A percentile compares a stretch with the other conserved stretches of the same genome.
Evolutionary conservation across 192 early-diverging fungal species (phyloP).

Genomic region (Coemansia sp.): DNA sequence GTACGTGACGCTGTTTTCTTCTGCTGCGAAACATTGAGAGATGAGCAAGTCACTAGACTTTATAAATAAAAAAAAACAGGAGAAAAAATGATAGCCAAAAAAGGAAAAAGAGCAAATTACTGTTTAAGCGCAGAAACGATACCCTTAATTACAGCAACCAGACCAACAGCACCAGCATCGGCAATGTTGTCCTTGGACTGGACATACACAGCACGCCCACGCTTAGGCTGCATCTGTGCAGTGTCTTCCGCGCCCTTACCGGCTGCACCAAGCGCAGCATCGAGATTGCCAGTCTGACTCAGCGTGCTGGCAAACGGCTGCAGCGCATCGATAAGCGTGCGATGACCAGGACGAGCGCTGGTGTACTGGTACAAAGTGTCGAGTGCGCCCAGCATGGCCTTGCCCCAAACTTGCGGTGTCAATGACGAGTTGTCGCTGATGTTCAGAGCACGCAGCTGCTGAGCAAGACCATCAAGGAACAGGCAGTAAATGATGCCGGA

Average conservation of each 20-base stretch:
- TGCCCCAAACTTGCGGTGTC: constrained; percentile 49
- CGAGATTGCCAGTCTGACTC: constrained; percentile 40
- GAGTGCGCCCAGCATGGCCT: constrained; percentile 60
- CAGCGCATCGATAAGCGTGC: constrained; percentile 72
- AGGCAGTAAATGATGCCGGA: constrained; percentile 77
- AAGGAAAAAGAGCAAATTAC: background rate
- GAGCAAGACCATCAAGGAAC: constrained; percentile 65
- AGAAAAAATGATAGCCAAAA: background rate
- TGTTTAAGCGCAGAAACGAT: constrained; percentile 47
- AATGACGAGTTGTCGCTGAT: constrained; percentile 23
- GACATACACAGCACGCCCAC: constrained; percentile 68
- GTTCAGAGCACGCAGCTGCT: constrained; percentile 44
- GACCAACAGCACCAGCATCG: constrained; percentile 66
- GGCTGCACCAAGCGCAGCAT: constrained; percentile 57
- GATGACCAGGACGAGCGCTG: constrained; percentile 67
- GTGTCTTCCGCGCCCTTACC: constrained; percentile 59
- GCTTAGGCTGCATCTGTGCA: constrained; percentile 58
- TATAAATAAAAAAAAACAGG: background rate
- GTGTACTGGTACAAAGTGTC: constrained; percentile 65
- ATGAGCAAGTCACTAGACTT: too few species aligned
- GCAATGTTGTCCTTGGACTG: constrained; percentile 50
- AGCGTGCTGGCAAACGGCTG: constrained; percentile 63
- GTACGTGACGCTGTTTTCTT: too few species aligned
- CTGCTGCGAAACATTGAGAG: too few species aligned
- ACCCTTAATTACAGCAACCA: constrained; percentile 59